Percentiles rank a stretch among this genome's conserved stretches.
phyloP scores from a whole-genome alignment of 805 yeast species.

The Yamadazyma laniorum region DNA sequence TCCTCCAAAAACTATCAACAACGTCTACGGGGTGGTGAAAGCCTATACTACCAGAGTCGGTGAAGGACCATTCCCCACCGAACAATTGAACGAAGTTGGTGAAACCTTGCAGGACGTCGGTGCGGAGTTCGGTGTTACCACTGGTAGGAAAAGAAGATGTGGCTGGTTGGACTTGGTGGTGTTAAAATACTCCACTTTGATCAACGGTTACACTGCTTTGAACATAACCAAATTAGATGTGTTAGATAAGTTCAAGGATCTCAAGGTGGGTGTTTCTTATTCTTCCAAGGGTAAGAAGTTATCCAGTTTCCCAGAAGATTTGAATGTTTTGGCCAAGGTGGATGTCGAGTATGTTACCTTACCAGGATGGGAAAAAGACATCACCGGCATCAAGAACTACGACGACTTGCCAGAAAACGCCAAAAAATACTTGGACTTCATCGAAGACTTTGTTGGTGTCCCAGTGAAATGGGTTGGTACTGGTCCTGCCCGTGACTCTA shows the following conservation, averaged over 20 bases:
- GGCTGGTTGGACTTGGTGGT: constrained; percentile 99
- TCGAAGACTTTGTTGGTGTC: constrained; percentile 79
- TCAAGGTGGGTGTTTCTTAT: constrained; percentile 85
- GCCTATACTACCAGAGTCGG: constrained; percentile 99
- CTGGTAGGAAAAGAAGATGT: constrained; percentile 98
- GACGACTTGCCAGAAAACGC: constrained; percentile 87
- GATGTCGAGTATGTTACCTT: constrained; percentile 89
- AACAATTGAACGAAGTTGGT: constrained; percentile 85
- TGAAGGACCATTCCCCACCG: constrained; percentile 99
- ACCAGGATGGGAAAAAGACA: constrained; percentile 92
- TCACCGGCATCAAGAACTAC: constrained; percentile 65
- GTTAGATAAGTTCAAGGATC: constrained; percentile 83
- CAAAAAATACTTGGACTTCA: constrained; percentile 75
- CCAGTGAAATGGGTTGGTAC: constrained; percentile 98
- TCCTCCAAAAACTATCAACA: constrained; percentile 81
- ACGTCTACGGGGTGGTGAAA: constrained; percentile 93
- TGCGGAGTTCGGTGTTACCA: constrained; percentile 96
- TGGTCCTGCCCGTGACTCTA: constrained; percentile 94
- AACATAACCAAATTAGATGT: constrained; percentile 97
- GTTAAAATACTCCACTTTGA: constrained; percentile 81
- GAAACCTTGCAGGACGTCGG: constrained; percentile 87
- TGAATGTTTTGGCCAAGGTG: constrained; percentile 75
- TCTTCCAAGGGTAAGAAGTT: constrained; percentile 72
- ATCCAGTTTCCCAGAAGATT: constrained; percentile 89
- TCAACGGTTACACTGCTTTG: constrained; percentile 92